These are phyloP conservation scores for Colletotrichum eremochloae DNA, from an alignment of 2,329 filamentous ascomycete genomes.

Conservation along the genomic window DNA sequence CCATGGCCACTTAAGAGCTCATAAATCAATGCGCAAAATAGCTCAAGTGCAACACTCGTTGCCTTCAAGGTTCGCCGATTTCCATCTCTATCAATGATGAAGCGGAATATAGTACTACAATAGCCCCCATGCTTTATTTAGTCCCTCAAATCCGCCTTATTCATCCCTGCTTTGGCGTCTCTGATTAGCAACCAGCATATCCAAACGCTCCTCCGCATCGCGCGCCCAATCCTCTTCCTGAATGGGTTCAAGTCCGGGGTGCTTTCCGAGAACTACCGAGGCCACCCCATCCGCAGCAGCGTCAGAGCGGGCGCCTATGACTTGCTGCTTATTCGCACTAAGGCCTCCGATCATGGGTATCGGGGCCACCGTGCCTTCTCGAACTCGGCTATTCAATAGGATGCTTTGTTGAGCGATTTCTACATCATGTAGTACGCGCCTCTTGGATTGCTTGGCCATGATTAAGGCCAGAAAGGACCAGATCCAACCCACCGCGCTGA, in stretches of 20 bases:
- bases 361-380: neutral
- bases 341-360: neutral
- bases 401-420: conserved; percentile 2
- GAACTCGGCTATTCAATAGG: neutral
- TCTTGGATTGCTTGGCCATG: neutral
- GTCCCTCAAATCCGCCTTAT: too few relatives aligned
- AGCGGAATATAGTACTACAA: neutral
- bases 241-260: neutral
- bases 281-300: too few relatives aligned
- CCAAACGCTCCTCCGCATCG: neutral
- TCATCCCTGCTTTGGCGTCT: neutral
- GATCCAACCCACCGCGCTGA: conserved; percentile 2
- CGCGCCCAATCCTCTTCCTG: neutral
- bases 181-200: neutral
- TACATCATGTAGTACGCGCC: neutral
- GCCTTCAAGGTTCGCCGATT: neutral
- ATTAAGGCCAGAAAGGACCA: neutral
- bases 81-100: neutral
- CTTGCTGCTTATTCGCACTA: neutral
- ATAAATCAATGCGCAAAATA: neutral
- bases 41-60: neutral
- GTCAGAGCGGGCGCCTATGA: neutral
- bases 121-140: neutral
- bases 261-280: neutral
- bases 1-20: neutral